A percentile compares a stretch with the other conserved stretches of the same genome.
phyloP scores from a whole-genome alignment of 495 filamentous ascomycete species.

The Cercophora sp. region DNA sequence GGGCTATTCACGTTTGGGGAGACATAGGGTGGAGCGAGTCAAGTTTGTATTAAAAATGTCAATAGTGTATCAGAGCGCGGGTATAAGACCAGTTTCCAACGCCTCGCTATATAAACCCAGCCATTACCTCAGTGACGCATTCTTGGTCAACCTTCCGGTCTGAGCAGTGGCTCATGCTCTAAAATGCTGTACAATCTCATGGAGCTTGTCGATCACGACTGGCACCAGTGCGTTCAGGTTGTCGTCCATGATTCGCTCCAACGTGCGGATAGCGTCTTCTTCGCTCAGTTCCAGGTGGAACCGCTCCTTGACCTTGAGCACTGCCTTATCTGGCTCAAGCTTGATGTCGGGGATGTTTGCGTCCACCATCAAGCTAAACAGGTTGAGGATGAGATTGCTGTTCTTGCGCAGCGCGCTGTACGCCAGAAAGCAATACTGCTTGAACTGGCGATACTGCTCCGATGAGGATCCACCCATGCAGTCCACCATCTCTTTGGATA shows the following conservation, averaged over 20 bases:
- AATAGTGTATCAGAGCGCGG: too few relatives aligned
- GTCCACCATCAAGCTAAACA: slow-evolving; percentile 96
- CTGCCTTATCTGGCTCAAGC: slow-evolving; percentile 86
- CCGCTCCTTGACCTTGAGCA: slow-evolving; percentile 88
- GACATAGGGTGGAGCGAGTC: too few relatives aligned
- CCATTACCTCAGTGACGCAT: too few relatives aligned
- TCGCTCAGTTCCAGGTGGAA: slow-evolving; percentile 91
- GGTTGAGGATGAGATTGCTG: slow-evolving; percentile 85
- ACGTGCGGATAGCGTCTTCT: slow-evolving; percentile 84
- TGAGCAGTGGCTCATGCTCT: slow-evolving; percentile 60
- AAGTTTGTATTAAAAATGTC: too few relatives aligned
- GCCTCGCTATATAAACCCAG: too few relatives aligned
- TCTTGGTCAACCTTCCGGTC: too few relatives aligned
- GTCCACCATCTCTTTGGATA: slow-evolving; percentile 97
- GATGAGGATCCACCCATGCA: slow-evolving; percentile 87
- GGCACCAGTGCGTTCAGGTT: slow-evolving; percentile 83
- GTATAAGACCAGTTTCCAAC: too few relatives aligned
- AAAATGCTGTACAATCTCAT: slow-evolving; percentile 90
- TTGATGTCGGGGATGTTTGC: slow-evolving; percentile 95
- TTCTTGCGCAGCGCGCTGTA: slow-evolving; percentile 88
- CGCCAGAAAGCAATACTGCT: slow-evolving; percentile 92
- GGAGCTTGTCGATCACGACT: slow-evolving; percentile 89
- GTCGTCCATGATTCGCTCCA: slow-evolving; percentile 84
- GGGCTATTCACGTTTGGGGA: slow-evolving; percentile 76
- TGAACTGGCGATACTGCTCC: slow-evolving; percentile 79